These are phyloP conservation scores for Fusarium sp. DNA, from an alignment of 2,329 filamentous ascomycete genomes.

Conservation along the genomic window DNA sequence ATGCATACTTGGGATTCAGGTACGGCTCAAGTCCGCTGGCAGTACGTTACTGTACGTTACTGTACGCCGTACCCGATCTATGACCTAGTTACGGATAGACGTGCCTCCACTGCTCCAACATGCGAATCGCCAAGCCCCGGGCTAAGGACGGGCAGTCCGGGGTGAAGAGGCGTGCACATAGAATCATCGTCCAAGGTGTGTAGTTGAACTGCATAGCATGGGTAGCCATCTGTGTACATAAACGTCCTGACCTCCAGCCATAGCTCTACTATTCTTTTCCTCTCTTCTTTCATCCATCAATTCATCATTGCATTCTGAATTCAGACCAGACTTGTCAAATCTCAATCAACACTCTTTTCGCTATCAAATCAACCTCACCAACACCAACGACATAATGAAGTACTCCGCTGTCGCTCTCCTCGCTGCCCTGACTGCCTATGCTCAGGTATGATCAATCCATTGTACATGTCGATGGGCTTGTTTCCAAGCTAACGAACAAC, in stretches of 20 bases:
- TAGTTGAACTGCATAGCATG: conserved; percentile 27
- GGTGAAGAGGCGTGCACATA: conserved; percentile 32
- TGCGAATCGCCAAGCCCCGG: conserved; percentile 30
- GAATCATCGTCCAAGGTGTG: conserved; percentile 18
- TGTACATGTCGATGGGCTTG: too few species aligned
- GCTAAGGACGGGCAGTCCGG: conserved; percentile 30
- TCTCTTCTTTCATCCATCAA: conserved; percentile 3
- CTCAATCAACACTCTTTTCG: conserved; percentile 16
- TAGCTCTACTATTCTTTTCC: not conserved
- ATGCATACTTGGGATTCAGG: conserved; percentile 6
- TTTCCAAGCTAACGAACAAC: not conserved
- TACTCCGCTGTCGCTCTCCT: conserved; percentile 49
- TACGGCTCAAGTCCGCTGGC: not conserved
- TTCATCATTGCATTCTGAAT: conserved; percentile 21
- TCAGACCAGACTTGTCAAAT: conserved; percentile 9
- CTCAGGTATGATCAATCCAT: conserved; percentile 24
- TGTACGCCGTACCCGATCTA: conserved; percentile 21
- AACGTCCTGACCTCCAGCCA: conserved; percentile 30
- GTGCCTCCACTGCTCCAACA: conserved; percentile 23
- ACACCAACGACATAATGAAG: conserved; percentile 50
- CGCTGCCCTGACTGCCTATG: conserved; percentile 47
- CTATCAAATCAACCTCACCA: conserved; percentile 7
- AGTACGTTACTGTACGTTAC: not conserved
- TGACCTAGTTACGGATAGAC: conserved; percentile 21
- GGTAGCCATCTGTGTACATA: conserved; percentile 28